Percentiles rank a stretch among this genome's conserved stretches.
Conservation (phyloP, 2,329 filamentous ascomycete species). For the Simplicillium sp. region DNA sequence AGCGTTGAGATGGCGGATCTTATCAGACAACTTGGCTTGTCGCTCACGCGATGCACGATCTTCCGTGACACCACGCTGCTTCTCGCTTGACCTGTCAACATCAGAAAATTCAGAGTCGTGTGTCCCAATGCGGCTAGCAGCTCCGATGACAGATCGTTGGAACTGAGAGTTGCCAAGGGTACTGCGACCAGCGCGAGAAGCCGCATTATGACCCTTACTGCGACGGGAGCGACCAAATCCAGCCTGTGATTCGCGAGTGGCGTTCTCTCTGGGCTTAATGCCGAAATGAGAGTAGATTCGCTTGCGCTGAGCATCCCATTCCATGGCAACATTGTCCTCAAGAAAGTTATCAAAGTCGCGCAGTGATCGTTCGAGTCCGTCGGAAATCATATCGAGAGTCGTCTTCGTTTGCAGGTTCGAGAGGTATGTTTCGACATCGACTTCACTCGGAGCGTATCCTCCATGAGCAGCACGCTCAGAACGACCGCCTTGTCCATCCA, state of each 20-base stretch:
- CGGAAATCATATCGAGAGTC: conserved; percentile 81
- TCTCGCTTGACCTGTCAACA: conserved; percentile 47
- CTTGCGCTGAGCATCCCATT: conserved; percentile 91
- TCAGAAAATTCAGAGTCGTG: conserved; percentile 61
- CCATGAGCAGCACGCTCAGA: conserved; percentile 29
- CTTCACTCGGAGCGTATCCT: conserved; percentile 38
- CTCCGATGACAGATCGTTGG: conserved; percentile 80
- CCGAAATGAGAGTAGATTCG: conserved; percentile 96
- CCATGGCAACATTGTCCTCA: conserved; percentile 87
- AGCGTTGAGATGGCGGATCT: conserved; percentile 70
- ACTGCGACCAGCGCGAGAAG: conserved; percentile 42
- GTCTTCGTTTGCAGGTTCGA: conserved; percentile 83
- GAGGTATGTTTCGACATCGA: conserved; percentile 71
- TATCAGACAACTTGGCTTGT: conserved; percentile 70
- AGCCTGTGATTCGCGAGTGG: conserved; percentile 36
- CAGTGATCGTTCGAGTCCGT: conserved; percentile 81
- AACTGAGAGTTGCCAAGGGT: conserved; percentile 53
- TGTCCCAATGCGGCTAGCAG: conserved; percentile 57
- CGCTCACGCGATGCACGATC: conserved; percentile 75
- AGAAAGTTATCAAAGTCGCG: conserved; percentile 89
- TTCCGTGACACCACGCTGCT: conserved; percentile 43
- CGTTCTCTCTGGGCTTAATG: conserved; percentile 53
- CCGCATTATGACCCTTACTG: conserved; percentile 37
- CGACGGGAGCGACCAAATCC: conserved; percentile 53
- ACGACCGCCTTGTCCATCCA: conserved; percentile 49